phyloP scores from a whole-genome alignment of 495 filamentous ascomycete genomes.

The Parmelia sp. region DNA sequence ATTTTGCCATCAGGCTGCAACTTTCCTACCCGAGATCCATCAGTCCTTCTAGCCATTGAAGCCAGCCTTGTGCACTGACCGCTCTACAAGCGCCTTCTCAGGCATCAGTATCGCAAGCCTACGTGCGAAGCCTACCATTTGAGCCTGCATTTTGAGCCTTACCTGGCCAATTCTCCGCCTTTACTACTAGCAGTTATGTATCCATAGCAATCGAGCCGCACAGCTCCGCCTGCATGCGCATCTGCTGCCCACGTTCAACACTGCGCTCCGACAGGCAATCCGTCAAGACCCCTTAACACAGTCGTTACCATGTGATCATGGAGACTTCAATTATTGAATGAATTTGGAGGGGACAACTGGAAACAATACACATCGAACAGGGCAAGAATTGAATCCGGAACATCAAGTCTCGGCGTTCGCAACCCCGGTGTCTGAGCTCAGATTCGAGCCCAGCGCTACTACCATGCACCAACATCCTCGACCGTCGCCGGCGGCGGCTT shows the following conservation, averaged over 20 bases:
- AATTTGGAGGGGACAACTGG: background rate
- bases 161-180: background rate
- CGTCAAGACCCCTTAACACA: constrained; percentile 9
- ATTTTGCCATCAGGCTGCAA: background rate
- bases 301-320: constrained; percentile 18
- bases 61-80: constrained; percentile 21
- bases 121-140: background rate
- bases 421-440: background rate
- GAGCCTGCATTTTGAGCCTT: constrained; percentile 2
- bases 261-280: background rate
- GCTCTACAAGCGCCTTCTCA: constrained; percentile 15
- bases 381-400: background rate
- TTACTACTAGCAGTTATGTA: constrained; percentile 5
- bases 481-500: constrained; percentile 56
- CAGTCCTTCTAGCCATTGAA: background rate
- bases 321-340: constrained; percentile 4
- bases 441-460: background rate
- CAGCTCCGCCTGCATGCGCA: constrained; percentile 10
- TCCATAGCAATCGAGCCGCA: constrained; percentile 6
- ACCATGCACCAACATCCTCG: constrained; percentile 82
- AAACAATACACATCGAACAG: background rate
- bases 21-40: background rate
- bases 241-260: background rate
- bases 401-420: background rate
- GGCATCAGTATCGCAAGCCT: constrained; percentile 18